Conservation (phyloP, 176 grass and related monocot genomes). For the Carex pumila region DNA sequence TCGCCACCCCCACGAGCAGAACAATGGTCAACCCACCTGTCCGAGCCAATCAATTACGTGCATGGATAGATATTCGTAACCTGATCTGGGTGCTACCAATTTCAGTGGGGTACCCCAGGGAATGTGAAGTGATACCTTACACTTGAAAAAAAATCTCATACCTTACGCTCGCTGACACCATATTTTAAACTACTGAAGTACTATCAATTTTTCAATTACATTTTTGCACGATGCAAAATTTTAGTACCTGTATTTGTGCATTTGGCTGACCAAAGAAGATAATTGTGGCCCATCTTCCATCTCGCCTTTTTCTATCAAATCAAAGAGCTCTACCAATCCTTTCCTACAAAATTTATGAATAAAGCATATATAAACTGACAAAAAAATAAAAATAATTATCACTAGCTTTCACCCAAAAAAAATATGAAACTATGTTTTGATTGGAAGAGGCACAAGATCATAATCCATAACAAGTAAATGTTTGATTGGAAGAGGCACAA, state of each 20-base stretch:
- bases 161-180: not conserved
- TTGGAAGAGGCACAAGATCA: not conserved
- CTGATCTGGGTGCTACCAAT: not conserved
- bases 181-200: not conserved
- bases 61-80: not conserved
- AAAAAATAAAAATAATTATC: not conserved
- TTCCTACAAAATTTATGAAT: constrained; percentile 43
- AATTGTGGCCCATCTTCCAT: constrained; percentile 56
- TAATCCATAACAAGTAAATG: not conserved
- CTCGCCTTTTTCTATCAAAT: constrained; percentile 73
- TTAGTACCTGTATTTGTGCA: constrained; percentile 80
- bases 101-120: not conserved
- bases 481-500: not conserved
- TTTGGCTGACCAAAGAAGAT: constrained; percentile 56
- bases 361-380: not conserved
- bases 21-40: not conserved
- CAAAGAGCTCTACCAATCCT: constrained; percentile 89
- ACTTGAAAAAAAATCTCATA: too few species aligned
- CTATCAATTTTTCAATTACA: not conserved
- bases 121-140: not conserved
- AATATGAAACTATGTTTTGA: not conserved
- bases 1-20: not conserved
- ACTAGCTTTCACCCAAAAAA: not conserved
- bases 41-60: not conserved
- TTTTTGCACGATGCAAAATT: not conserved